A percentile compares a stretch with the other conserved stretches of the same genome.
Conservation (phyloP, 352 stramenopile species). For the Globisporangium okanoganense region DNA sequence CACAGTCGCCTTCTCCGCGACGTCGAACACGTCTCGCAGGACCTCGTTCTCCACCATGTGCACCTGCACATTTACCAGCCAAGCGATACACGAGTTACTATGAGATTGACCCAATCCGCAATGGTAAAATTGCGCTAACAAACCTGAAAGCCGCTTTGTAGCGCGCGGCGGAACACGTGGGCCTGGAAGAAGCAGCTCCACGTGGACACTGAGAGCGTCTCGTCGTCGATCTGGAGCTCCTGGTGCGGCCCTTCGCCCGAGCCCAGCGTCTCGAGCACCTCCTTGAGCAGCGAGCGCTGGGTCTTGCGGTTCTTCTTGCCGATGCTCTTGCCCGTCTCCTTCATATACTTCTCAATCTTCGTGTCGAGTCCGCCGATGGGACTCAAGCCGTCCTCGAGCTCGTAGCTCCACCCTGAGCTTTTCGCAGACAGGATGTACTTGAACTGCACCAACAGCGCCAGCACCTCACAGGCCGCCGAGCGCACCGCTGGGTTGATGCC, state of each 20-base stretch:
- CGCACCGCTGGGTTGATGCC: slow-evolving; percentile 38
- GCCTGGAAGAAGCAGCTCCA: slow-evolving; percentile 68
- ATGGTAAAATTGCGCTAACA: slow-evolving; percentile 1
- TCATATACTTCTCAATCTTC: slow-evolving; percentile 59
- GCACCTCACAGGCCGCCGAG: slow-evolving; percentile 43
- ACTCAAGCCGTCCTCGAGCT: slow-evolving; percentile 32
- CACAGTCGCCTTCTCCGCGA: slow-evolving; percentile 40
- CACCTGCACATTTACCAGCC: slow-evolving; percentile 13
- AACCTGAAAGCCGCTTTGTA: slow-evolving; percentile 60
- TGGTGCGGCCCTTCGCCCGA: slow-evolving; percentile 52
- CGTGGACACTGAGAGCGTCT: slow-evolving; percentile 47
- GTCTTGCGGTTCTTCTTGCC: slow-evolving; percentile 70
- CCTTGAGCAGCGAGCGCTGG: slow-evolving; percentile 63
- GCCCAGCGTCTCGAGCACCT: slow-evolving; percentile 57
- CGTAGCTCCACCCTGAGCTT: slow-evolving; percentile 37
- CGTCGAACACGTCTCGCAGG: slow-evolving; percentile 59
- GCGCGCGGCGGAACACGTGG: slow-evolving; percentile 46
- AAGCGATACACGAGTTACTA: not conserved
- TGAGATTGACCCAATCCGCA: not conserved
- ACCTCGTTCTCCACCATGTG: slow-evolving; percentile 56
- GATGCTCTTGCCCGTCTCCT: slow-evolving; percentile 60
- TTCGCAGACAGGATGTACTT: slow-evolving; percentile 41
- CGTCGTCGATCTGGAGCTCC: slow-evolving; percentile 47
- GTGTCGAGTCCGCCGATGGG: slow-evolving; percentile 43
- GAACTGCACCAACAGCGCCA: slow-evolving; percentile 59